These are phyloP conservation scores for Bocquillonia castaneifolia DNA, from an alignment of 441 rosid genomes.

Conservation along the genomic window DNA sequence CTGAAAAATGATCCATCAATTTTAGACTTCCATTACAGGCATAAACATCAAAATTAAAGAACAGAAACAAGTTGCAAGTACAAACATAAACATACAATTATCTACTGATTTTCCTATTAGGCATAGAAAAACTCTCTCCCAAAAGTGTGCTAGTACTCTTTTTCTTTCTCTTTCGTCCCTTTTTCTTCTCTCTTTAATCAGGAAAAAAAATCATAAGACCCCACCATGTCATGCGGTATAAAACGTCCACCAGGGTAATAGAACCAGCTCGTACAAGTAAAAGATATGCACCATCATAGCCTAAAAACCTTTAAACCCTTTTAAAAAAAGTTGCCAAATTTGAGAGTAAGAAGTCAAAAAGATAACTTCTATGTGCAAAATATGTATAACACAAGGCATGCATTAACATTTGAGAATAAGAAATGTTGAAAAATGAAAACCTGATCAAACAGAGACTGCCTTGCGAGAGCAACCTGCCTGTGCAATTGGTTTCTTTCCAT, in stretches of 20 bases:
- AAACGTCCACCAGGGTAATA: neutral
- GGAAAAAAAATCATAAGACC: too few relatives aligned
- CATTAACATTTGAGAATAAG: neutral
- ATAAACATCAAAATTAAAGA: neutral
- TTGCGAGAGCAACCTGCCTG: conserved; percentile 65
- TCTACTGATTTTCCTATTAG: neutral
- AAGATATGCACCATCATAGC: too few relatives aligned
- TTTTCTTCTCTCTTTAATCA: too few relatives aligned
- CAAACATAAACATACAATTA: neutral
- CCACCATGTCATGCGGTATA: neutral
- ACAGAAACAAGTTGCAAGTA: too few relatives aligned
- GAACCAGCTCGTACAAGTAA: neutral
- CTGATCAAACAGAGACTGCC: conserved; percentile 90
- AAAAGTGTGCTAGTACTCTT: neutral
- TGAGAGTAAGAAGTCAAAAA: too few relatives aligned
- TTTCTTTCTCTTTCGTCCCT: too few relatives aligned
- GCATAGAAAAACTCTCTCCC: neutral
- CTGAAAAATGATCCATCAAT: conserved; percentile 30
- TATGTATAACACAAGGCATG: neutral
- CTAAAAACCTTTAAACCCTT: too few relatives aligned
- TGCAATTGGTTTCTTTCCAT: conserved; percentile 55
- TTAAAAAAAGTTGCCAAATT: too few relatives aligned
- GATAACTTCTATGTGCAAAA: neutral
- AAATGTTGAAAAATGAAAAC: conserved; percentile 28
- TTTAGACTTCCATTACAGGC: conserved; percentile 2